Conservation (phyloP, 768 basidiomycete species). For the Boletales sp. region DNA sequence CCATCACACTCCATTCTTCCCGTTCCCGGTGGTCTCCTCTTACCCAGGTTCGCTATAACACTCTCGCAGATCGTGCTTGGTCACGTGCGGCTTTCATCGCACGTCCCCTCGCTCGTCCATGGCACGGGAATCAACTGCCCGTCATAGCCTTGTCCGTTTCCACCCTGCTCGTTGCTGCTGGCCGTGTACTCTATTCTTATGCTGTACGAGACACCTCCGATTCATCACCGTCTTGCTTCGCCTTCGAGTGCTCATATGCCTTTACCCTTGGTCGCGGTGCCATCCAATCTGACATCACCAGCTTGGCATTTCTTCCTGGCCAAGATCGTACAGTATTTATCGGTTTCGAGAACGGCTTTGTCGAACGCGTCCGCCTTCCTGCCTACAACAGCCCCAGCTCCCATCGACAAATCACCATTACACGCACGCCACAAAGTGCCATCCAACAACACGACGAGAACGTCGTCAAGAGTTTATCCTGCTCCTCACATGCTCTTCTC, state of each 20-base stretch:
- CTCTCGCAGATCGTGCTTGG: conserved; percentile 56
- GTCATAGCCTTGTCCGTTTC: conserved; percentile 51
- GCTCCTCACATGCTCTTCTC: conserved; percentile 42
- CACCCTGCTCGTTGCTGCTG: conserved; percentile 60
- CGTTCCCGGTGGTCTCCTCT: conserved; percentile 43
- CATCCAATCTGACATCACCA: conserved; percentile 49
- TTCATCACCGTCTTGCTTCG: conserved; percentile 40
- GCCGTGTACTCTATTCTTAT: conserved; percentile 55
- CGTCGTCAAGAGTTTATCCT: conserved; percentile 54
- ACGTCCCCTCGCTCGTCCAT: conserved; percentile 58
- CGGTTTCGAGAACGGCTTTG: conserved; percentile 57
- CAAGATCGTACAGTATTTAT: conserved; percentile 46
- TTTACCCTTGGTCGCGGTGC: conserved; percentile 32
- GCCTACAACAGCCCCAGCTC: conserved; percentile 1
- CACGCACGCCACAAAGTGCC: conserved; percentile 18
- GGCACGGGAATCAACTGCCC: conserved; percentile 56
- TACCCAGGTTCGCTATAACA: conserved; percentile 46
- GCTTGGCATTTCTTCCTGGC: conserved; percentile 47
- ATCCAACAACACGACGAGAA: conserved; percentile 40
- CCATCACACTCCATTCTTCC: conserved; percentile 46
- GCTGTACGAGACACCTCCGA: conserved; percentile 35
- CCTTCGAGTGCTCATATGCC: conserved; percentile 43
- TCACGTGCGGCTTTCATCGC: conserved; percentile 48
- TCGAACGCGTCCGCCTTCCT: conserved; percentile 45
- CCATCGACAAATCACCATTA: conserved; percentile 18